A percentile compares a stretch with the other conserved stretches of the same genome.
phyloP scores from a whole-genome alignment of 2,329 filamentous ascomycete species.

The Colletotrichum scovillei region DNA sequence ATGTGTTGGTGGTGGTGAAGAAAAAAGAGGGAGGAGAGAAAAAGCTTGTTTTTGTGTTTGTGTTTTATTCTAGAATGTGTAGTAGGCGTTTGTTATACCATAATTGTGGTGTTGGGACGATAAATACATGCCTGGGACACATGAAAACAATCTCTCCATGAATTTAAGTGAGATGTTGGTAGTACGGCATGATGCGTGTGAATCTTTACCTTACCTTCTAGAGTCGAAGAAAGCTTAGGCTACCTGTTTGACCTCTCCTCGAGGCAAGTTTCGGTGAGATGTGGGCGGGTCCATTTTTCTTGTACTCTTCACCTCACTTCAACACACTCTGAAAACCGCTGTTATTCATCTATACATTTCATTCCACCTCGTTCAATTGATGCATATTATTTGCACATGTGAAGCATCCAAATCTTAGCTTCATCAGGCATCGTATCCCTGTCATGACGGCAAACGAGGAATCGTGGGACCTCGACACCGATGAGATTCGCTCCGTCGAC shows the following conservation, averaged over 20 bases:
- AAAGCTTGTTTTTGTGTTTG: constrained; percentile 1
- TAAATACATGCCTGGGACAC: constrained; percentile 16
- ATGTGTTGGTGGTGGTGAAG: neutral
- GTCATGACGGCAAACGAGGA: constrained; percentile 37
- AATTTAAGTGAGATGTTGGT: neutral
- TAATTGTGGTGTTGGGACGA: constrained; percentile 36
- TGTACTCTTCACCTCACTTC: constrained; percentile 21
- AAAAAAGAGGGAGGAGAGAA: neutral
- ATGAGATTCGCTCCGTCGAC: constrained; percentile 58
- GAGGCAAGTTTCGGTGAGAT: constrained; percentile 1
- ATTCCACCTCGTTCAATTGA: neutral
- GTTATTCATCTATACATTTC: neutral
- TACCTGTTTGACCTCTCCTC: neutral
- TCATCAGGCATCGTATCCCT: too few species aligned
- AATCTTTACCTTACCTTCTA: too few species aligned
- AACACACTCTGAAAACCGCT: neutral
- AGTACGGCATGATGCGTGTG: neutral
- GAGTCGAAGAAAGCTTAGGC: too few species aligned
- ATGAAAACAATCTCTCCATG: neutral
- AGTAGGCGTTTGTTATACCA: constrained; percentile 36
- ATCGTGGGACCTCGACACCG: constrained; percentile 54
- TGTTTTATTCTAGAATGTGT: constrained; percentile 22
- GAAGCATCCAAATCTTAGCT: neutral
- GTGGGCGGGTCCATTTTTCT: constrained; percentile 19
- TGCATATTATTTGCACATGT: neutral